Base-by-base conservation (phyloP, 1,139 yeast species). In the Magnusiomyces sp. region DNA sequence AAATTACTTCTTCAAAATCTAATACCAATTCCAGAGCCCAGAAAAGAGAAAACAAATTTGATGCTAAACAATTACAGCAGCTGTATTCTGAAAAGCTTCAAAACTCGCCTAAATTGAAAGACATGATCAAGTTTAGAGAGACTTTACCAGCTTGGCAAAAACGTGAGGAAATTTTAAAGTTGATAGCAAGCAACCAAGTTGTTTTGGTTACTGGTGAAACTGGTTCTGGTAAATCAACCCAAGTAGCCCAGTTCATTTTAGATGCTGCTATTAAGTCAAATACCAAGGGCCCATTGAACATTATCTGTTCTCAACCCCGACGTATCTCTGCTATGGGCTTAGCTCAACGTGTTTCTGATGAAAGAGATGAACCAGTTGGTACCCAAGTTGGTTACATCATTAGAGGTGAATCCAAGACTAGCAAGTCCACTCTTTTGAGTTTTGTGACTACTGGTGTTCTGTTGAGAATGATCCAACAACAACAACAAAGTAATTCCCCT, bases 221-320 rank as follows among this genome's bases (percentile, higher is more conserved):
- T 0, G 98, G 98, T 58, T 88, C 96, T 0, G 97, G 97, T 57
- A 89, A 89, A 62, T 86, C 95, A 0, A 89, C 97, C 0, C 97
- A 89, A 63, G 80, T 88, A 13, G 96, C 88, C 2, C 98, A 92
- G 64, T 92, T 88, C 59, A 71, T 92, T 16, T 69, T 90, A 33
- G 97, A 92, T 63, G 72, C 80, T 43, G 43, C 62, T 36, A 67
- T 64, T 55, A 62, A 54, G 9, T 67, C 72, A 46, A 42, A 62
- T 0, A 61, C 65, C 16, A 76, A 76, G 0, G 75, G 80, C 51
- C 75, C 69, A 53, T 61, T 66, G 17, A 80, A 77, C 46, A 84
- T 92, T 6, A 70, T 90, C 2, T 89, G 97, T 64, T 89, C 97
- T 0, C 97, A 92, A 64, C 98, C 98, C 1, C 76, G 98, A 67